Conservation (phyloP, 176 grass and related monocot genomes). For the Triticum urartu region DNA sequence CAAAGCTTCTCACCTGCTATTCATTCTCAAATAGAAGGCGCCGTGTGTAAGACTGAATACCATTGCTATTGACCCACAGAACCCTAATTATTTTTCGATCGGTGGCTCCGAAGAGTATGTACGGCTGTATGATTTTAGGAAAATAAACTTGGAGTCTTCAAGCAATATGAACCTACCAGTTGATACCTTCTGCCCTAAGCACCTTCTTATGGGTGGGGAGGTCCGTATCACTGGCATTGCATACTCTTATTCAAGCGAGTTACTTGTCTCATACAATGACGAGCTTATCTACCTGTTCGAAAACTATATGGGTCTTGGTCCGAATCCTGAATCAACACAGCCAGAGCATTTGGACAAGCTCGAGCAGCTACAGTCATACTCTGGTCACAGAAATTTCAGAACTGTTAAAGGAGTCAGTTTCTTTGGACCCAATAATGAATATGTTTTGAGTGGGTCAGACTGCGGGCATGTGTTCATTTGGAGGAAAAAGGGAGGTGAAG, state of each 20-base stretch:
- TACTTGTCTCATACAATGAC: slow-evolving; percentile 84
- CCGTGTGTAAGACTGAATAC: slow-evolving; percentile 54
- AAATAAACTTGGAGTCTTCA: slow-evolving; percentile 34
- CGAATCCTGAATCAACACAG: slow-evolving; percentile 36
- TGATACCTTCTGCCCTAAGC: slow-evolving; percentile 70
- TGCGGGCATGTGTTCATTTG: slow-evolving; percentile 87
- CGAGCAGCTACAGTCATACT: slow-evolving; percentile 51
- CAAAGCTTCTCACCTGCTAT: slow-evolving; percentile 75
- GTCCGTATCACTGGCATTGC: slow-evolving; percentile 67
- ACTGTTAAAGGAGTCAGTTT: slow-evolving; percentile 84
- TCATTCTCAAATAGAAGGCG: slow-evolving; percentile 50
- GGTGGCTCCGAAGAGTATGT: slow-evolving; percentile 78
- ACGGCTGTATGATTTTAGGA: slow-evolving; percentile 77
- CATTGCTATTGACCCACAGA: slow-evolving; percentile 67
- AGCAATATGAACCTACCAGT: slow-evolving; percentile 46
- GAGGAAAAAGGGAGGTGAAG: slow-evolving; percentile 70
- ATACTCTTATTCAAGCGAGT: slow-evolving; percentile 67
- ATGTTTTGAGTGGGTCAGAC: slow-evolving; percentile 85
- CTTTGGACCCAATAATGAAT: slow-evolving; percentile 79
- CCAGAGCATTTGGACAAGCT: slow-evolving; percentile 39
- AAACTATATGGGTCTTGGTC: slow-evolving; percentile 62
- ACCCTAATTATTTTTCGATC: slow-evolving; percentile 66
- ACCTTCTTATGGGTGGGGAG: slow-evolving; percentile 49
- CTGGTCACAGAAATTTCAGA: slow-evolving; percentile 75
- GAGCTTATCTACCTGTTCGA: slow-evolving; percentile 74